These are phyloP conservation scores for Stachybotrys elegans DNA, from an alignment of 2,329 filamentous ascomycete genomes.

Conservation along the genomic window DNA sequence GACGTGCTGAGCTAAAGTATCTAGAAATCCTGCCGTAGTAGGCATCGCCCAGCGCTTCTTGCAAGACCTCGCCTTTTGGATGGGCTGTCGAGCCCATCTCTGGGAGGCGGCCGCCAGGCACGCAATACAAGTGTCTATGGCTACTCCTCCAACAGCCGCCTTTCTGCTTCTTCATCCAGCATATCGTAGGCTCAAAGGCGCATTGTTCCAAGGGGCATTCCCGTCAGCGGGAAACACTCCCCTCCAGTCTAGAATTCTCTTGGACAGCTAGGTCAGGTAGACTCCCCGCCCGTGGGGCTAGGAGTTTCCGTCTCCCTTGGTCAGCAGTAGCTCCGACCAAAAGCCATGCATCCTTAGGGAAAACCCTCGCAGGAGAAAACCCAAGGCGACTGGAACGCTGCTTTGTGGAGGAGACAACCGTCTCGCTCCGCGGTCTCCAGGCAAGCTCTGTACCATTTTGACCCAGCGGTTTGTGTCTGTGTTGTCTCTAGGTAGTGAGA, in stretches of 20 bases:
- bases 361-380: no score
- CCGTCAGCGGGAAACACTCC: background rate
- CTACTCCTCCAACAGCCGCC: background rate
- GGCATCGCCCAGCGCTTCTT: background rate
- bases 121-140: background rate
- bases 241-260: slow-evolving; percentile 5
- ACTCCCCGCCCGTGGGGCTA: no score
- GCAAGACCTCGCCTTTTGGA: background rate
- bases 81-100: background rate
- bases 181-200: slow-evolving; percentile 2
- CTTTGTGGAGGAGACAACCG: no score
- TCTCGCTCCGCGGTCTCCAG: no score
- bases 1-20: slow-evolving; percentile 4
- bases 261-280: no score
- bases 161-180: slow-evolving; percentile 14
- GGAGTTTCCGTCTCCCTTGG: no score
- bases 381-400: no score
- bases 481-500: no score
- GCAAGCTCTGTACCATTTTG: no score
- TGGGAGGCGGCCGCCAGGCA: background rate
- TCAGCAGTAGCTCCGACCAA: no score
- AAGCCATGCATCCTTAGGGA: no score
- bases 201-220: background rate
- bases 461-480: no score
- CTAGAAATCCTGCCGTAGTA: background rate